Evolutionary conservation across 257 asterid genomes (phyloP).

Genomic region (Nicotiana tomentosiformis): DNA sequence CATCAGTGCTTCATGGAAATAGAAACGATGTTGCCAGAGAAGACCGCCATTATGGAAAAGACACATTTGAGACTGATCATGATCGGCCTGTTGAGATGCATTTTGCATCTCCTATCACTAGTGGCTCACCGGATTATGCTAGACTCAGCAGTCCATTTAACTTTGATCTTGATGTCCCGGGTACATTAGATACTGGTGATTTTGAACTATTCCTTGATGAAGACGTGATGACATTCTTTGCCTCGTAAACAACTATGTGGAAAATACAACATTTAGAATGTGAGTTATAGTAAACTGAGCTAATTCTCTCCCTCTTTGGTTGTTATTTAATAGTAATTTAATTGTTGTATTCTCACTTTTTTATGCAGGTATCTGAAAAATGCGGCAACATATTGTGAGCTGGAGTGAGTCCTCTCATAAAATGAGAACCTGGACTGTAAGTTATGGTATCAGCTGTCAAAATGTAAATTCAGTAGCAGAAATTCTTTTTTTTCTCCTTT

Average conservation of each 20-base stretch:
- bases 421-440: neutral
- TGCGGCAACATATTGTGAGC: neutral
- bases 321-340: neutral
- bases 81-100: constrained; percentile 20
- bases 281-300: neutral
- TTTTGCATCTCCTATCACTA: constrained; percentile 14
- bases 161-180: constrained; percentile 11
- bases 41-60: constrained; percentile 19
- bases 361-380: neutral
- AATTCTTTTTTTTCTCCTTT: neutral
- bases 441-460: neutral
- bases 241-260: neutral
- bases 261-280: neutral
- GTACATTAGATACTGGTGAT: constrained; percentile 5
- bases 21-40: constrained; percentile 20
- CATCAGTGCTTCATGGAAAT: constrained; percentile 10
- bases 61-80: constrained; percentile 17
- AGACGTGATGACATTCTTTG: constrained; percentile 11
- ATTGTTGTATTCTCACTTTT: neutral
- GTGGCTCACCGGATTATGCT: constrained; percentile 6
- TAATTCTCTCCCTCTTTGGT: neutral
- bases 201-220: constrained; percentile 13
- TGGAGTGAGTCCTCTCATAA: constrained; percentile 8
- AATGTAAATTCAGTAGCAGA: constrained; percentile 3
- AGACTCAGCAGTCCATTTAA: constrained; percentile 6